Percentiles rank a stretch among this genome's conserved stretches.
These are phyloP conservation scores for Centella asiatica DNA, from an alignment of 129 eudicot genomes.

Conservation along the genomic window DNA sequence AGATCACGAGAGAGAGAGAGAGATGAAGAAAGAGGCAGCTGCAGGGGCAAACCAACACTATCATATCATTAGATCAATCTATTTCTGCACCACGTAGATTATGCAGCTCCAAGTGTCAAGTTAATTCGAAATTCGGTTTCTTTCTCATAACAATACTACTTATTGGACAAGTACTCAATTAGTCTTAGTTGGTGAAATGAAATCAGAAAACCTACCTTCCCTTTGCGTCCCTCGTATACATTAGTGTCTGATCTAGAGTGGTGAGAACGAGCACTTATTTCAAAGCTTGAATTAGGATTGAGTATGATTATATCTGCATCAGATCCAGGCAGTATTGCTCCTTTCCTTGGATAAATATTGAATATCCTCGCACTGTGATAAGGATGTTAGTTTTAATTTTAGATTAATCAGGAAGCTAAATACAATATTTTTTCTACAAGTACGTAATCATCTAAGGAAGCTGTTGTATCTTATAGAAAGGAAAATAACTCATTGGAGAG, in stretches of 20 bases:
- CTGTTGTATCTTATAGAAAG: slow-evolving; percentile 7
- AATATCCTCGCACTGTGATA: slow-evolving; percentile 67
- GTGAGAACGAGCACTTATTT: slow-evolving; percentile 64
- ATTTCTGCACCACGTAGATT: too few species aligned
- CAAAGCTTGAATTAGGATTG: slow-evolving; percentile 82
- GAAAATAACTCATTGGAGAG: background rate
- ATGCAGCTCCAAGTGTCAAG: too few species aligned
- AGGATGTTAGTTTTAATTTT: background rate
- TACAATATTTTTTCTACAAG: background rate
- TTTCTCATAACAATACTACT: too few species aligned
- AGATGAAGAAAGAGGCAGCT: too few species aligned
- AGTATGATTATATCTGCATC: slow-evolving; percentile 96
- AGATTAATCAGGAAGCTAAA: slow-evolving; percentile 6
- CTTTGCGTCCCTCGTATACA: slow-evolving; percentile 82
- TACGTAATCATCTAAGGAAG: slow-evolving; percentile 10
- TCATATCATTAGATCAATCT: too few species aligned
- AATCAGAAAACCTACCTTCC: slow-evolving; percentile 46
- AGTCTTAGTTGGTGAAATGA: background rate
- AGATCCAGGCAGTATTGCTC: slow-evolving; percentile 87
- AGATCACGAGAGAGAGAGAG: too few species aligned
- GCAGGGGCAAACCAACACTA: too few species aligned
- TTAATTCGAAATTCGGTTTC: too few species aligned
- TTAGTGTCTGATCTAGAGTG: slow-evolving; percentile 87
- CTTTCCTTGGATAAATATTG: slow-evolving; percentile 92
- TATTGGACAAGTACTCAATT: background rate